A percentile compares a stretch with the other conserved stretches of the same genome.
These are phyloP conservation scores for Silene conica DNA, from an alignment of 148 eudicot species.

Conservation along the genomic window DNA sequence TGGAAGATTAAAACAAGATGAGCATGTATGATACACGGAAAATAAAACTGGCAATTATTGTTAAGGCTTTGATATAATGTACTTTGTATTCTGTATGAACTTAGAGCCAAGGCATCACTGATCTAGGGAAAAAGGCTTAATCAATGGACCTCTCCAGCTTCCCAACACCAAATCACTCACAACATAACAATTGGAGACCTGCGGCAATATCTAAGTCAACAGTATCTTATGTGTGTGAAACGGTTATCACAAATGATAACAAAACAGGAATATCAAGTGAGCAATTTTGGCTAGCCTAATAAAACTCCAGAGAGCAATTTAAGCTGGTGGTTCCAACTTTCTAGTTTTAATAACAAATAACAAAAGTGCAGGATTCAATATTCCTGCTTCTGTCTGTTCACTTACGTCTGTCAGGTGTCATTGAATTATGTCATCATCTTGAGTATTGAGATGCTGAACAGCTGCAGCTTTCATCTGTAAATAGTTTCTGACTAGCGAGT, in stretches of 20 bases:
- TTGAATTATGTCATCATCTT: too few relatives aligned
- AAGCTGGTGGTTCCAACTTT: not conserved
- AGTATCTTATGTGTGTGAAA: not conserved
- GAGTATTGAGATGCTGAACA: too few relatives aligned
- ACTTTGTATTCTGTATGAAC: too few relatives aligned
- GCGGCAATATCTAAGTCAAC: not conserved
- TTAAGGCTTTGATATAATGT: too few relatives aligned
- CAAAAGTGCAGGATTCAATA: not conserved
- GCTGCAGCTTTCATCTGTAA: not conserved
- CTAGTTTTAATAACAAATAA: not conserved
- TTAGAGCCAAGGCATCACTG: too few relatives aligned
- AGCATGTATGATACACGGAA: too few relatives aligned
- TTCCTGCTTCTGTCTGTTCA: not conserved
- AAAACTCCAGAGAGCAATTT: not conserved
- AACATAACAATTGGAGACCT: not conserved
- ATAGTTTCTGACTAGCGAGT: not conserved
- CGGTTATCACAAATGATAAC: not conserved
- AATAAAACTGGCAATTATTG: too few relatives aligned
- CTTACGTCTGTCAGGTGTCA: too few relatives aligned
- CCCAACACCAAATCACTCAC: too few relatives aligned
- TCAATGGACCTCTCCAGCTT: not conserved
- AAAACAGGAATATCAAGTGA: too few relatives aligned
- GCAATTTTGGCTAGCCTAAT: not conserved
- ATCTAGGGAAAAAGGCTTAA: not conserved
- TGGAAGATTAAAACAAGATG: too few relatives aligned